phyloP scores from a whole-genome alignment of 768 basidiomycete genomes.

The Mycena filopes region DNA sequence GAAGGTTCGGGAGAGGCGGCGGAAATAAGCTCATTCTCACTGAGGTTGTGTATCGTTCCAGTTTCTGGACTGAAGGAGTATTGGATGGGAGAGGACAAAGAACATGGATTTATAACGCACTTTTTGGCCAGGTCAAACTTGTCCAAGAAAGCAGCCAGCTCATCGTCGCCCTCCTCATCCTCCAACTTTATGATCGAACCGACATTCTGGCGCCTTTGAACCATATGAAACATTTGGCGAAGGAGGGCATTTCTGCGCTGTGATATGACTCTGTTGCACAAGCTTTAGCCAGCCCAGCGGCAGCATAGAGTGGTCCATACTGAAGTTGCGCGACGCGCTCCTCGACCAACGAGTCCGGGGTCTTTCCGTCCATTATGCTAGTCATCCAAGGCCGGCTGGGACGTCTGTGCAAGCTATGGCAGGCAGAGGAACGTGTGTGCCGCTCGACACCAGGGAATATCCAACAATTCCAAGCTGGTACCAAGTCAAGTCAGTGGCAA shows the following conservation, averaged over 20 bases:
- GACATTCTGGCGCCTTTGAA: conserved; percentile 61
- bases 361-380: conserved; percentile 33
- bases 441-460: no score
- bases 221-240: conserved; percentile 75
- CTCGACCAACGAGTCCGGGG: conserved; percentile 52
- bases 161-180: conserved; percentile 53
- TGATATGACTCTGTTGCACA: conserved; percentile 62
- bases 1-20: conserved; percentile 25
- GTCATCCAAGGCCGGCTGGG: no score
- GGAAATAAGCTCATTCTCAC: conserved; percentile 43
- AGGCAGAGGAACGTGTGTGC: no score
- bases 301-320: conserved; percentile 40
- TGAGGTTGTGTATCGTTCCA: conserved; percentile 52
- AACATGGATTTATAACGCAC: conserved; percentile 28
- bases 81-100: conserved; percentile 8
- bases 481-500: no score
- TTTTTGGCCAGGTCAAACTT: conserved; percentile 59
- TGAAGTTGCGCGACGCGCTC: conserved; percentile 56
- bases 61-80: conserved; percentile 48
- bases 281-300: conserved; percentile 15
- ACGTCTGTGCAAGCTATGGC: no score
- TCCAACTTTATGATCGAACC: conserved; percentile 51
- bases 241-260: conserved; percentile 76
- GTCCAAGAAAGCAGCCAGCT: conserved; percentile 62
- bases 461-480: no score